Conservation (phyloP, 192 early-diverging fungal genomes). For the Coemansia sp. region DNA sequence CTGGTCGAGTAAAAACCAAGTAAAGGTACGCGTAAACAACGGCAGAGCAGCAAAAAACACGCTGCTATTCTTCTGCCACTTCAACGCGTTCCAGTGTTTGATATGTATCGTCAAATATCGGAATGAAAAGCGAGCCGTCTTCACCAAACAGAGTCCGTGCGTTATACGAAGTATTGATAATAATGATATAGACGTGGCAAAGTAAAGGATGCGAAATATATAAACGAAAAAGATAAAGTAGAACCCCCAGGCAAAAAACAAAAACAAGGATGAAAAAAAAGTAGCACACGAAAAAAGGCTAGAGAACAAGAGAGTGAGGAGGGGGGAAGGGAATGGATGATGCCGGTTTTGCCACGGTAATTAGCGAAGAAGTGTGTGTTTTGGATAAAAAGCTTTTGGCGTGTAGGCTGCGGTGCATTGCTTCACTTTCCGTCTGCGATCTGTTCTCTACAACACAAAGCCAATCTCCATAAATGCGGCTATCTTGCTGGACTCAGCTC, state of each 20-base stretch:
- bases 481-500: too few species aligned
- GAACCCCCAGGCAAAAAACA: neutral
- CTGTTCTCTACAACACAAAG: too few species aligned
- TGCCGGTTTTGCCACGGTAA: neutral
- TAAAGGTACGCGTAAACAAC: neutral
- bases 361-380: too few species aligned
- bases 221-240: slow-evolving; percentile 3
- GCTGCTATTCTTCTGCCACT: neutral
- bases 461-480: too few species aligned
- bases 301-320: neutral
- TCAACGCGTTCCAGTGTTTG: neutral
- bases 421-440: too few species aligned
- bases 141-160: neutral
- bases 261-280: neutral
- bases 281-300: neutral
- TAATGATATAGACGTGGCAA: too few species aligned
- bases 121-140: neutral
- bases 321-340: neutral
- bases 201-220: neutral
- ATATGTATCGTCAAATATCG: neutral
- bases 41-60: neutral
- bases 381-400: too few species aligned
- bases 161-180: too few species aligned
- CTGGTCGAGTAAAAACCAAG: neutral
- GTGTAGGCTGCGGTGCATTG: too few species aligned